Conservation (phyloP, 805 yeast species). For the Komagataella kurtzmanii region DNA sequence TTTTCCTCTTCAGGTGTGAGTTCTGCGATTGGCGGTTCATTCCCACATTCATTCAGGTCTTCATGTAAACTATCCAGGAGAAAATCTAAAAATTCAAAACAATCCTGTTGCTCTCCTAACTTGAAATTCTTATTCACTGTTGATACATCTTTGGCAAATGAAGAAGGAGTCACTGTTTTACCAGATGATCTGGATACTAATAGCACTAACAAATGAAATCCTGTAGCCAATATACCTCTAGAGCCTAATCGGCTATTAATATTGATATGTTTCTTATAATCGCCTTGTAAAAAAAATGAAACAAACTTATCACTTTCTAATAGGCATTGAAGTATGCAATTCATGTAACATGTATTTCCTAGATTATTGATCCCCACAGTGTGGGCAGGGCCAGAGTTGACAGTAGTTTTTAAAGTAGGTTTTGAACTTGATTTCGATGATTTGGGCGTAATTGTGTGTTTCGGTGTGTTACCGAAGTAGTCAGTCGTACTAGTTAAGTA, state of each 20-base stretch:
- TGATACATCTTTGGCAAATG: slow-evolving; percentile 58
- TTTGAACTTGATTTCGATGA: not conserved
- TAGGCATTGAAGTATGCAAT: slow-evolving; percentile 78
- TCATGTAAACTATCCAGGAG: slow-evolving; percentile 70
- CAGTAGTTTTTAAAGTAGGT: not conserved
- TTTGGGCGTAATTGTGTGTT: slow-evolving; percentile 3
- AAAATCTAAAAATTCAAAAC: slow-evolving; percentile 70
- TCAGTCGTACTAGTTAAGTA: not conserved
- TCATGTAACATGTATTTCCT: slow-evolving; percentile 91
- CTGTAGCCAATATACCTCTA: slow-evolving; percentile 62
- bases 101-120: slow-evolving; percentile 70
- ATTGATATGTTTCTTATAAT: slow-evolving; percentile 58
- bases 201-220: slow-evolving; percentile 45
- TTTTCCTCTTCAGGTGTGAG: slow-evolving; percentile 62
- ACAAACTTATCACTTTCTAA: slow-evolving; percentile 59
- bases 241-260: slow-evolving; percentile 65
- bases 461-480: slow-evolving; percentile 4
- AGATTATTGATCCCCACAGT: slow-evolving; percentile 62
- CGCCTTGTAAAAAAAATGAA: slow-evolving; percentile 43
- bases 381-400: slow-evolving; percentile 21
- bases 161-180: slow-evolving; percentile 39
- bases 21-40: slow-evolving; percentile 38
- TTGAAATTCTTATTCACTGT: slow-evolving; percentile 50
- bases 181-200: slow-evolving; percentile 29
- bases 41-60: slow-evolving; percentile 61